Evolutionary conservation across 805 yeast species (phyloP), one percentile per base, ranked within the genome.

Genomic region (Wickerhamomyces pijperi): DNA sequence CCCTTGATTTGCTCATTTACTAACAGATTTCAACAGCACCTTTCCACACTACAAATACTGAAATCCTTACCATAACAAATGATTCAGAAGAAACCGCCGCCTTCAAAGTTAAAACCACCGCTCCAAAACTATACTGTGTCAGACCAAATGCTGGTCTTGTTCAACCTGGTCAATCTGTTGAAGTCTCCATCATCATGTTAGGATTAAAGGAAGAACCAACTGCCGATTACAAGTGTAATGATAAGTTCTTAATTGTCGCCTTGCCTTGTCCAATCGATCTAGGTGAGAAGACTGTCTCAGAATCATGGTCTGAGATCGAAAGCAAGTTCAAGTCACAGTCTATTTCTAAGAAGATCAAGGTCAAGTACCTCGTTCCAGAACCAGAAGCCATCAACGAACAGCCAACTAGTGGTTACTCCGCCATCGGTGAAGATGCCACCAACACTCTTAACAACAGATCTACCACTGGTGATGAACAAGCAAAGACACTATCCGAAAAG

Each of bases 91-190:
- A 68, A 39, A 64, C 76, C 25, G 68, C 78, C 35, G 96, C 95
- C 23, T 92, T 86, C 71, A 92, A 92, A 67, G 97, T 92, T 56
- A 92, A 90, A 66, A 90, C 98, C 35, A 92, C 98, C 6, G 97
- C 97, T 9, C 98, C 98, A 44, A 88, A 85, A 61, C 68, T 85
- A 61, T 81, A 88, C 68, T 85, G 95, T 61, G 97, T 92, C 38
- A 81, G 96, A 64, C 98, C 98, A 46, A 92, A 88, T 60, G 90
- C 97, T 43, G 76, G 92, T 14, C 60, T 81, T 28, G 68, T 92
- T 41, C 68, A 67, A 21, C 88, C 97, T 13, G 92, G 94, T 28
- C 73, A 74, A 47, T 59, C 78, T 19, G 62, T 78, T 39, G 76
- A 82, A 40, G 83, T 92, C 39, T 74, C 88, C 36, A 80, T 92